Base-by-base conservation (phyloP, 106 monocot genomes). In the Acorus calamus region DNA sequence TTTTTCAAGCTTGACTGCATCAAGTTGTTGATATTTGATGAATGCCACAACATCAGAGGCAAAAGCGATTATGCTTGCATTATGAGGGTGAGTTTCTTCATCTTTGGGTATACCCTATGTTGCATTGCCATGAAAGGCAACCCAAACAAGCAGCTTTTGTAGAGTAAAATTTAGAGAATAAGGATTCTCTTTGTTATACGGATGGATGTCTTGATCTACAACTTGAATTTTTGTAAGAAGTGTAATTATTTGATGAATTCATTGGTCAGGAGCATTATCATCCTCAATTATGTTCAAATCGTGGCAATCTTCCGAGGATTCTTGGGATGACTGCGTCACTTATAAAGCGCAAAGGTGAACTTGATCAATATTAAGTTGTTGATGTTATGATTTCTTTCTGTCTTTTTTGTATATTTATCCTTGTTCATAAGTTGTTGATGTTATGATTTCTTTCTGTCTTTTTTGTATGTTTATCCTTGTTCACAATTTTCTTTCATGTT, bases 291-390 rank as follows among this genome's bases (percentile, higher is more conserved):
- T 53, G 49, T 11, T 69, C 66, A 61, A 63, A 60, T 54, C 56
- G 69, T 9, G 61, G 11, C 6, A 44, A 59, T 42, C 59, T 83
- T 56, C 83, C 87, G n/a, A 77, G 83, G 62, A 77, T 87, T 69
- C 80, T 87, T 87, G 87, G 87, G 44, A 87, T 87, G 87, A 83
- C 83, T 41, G 87, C 83, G 44, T 87, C 87, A 2, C 73, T 77
- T 42, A 65, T 83, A 14, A 71, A 77, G 53, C 65, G 83, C 46
- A 87, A 83, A 74, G 83, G 87, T 87, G 28, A 28, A 28, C 28
- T 28, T 28, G 28, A 28, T 28, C 28, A 28, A 28, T 28, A 28
- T 28, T 87, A 28, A 28, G 28, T 28, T 28, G 28, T 28, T 28
- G 28, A 28, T 28, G 28, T 28, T 28, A 28, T 28, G 28, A 28